A percentile compares a stretch with the other conserved stretches of the same genome.
These are phyloP conservation scores for Amaranthus cruentus DNA, from an alignment of 148 eudicot genomes.

Conservation along the genomic window DNA sequence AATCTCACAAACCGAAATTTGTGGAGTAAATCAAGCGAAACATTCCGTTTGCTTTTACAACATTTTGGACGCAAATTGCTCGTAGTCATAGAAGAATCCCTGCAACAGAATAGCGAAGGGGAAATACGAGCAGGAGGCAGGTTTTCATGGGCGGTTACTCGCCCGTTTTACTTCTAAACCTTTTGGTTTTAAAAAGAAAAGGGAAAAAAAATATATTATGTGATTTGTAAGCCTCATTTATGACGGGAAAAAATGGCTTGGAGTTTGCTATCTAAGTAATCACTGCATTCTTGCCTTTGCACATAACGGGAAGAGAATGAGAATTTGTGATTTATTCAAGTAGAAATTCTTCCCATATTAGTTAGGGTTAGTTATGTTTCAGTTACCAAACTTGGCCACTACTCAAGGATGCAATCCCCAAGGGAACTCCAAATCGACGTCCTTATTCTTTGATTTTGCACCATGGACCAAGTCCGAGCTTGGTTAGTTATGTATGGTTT, in stretches of 20 bases:
- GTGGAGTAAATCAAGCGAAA: neutral
- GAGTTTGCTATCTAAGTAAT: neutral
- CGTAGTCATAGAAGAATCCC: neutral
- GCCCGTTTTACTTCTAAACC: neutral
- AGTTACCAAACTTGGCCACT: neutral
- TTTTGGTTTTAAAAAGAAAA: neutral
- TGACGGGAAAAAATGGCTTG: neutral
- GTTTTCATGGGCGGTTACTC: neutral
- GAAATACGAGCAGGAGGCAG: neutral
- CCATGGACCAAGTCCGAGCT: too few relatives aligned
- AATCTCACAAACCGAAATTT: neutral
- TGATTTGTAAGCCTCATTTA: slow-evolving; percentile 7
- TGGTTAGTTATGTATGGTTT: too few relatives aligned
- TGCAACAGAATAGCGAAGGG: slow-evolving; percentile 2
- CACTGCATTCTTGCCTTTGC: neutral
- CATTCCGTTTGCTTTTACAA: slow-evolving; percentile 1
- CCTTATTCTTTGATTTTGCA: too few relatives aligned
- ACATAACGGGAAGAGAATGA: neutral
- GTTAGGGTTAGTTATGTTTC: too few relatives aligned
- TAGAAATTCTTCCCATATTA: too few relatives aligned
- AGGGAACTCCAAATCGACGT: too few relatives aligned
- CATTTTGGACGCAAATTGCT: neutral
- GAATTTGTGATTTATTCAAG: neutral
- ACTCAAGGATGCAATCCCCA: neutral
- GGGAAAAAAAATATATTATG: neutral